phyloP scores from a whole-genome alignment of 139 green algal genomes.

The Gonium pectorale region DNA sequence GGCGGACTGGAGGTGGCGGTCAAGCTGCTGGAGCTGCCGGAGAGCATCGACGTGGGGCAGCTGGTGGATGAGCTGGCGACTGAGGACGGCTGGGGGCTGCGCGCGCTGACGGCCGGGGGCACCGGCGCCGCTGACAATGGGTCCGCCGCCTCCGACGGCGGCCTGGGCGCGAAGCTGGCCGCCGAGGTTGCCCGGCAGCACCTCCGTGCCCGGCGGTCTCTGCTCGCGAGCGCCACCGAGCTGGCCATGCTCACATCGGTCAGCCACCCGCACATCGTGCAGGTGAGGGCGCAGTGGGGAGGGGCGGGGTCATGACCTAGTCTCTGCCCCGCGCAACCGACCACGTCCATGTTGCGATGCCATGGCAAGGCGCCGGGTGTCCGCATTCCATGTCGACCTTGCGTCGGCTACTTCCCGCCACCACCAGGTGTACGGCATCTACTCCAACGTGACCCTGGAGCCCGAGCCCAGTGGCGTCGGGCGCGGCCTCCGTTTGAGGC shows the following conservation, averaged over 20 bases:
- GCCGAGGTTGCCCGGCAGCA: conserved; percentile 20
- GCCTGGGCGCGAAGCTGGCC: background rate
- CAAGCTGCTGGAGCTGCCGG: conserved; percentile 15
- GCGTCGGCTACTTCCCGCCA: no score
- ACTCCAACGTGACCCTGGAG: conserved; percentile 11
- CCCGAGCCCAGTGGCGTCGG: background rate
- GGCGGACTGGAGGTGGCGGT: conserved; percentile 24
- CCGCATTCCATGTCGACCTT: no score
- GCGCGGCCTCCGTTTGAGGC: background rate
- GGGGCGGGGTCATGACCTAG: no score
- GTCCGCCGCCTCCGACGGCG: background rate
- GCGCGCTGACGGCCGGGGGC: background rate
- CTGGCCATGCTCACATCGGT: conserved; percentile 22
- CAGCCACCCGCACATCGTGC: conserved; percentile 27
- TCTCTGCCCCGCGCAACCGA: no score
- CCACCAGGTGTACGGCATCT: conserved; percentile 29
- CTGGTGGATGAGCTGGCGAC: conserved; percentile 1
- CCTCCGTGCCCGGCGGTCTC: background rate
- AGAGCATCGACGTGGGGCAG: background rate
- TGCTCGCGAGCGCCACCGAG: conserved; percentile 21
- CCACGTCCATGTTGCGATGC: no score
- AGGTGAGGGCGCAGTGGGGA: conserved; percentile 11
- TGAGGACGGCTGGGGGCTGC: background rate
- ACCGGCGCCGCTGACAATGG: no score
- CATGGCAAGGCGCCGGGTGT: no score